These are phyloP conservation scores for Fusarium hostae DNA, from an alignment of 2,329 filamentous ascomycete species.

Conservation along the genomic window DNA sequence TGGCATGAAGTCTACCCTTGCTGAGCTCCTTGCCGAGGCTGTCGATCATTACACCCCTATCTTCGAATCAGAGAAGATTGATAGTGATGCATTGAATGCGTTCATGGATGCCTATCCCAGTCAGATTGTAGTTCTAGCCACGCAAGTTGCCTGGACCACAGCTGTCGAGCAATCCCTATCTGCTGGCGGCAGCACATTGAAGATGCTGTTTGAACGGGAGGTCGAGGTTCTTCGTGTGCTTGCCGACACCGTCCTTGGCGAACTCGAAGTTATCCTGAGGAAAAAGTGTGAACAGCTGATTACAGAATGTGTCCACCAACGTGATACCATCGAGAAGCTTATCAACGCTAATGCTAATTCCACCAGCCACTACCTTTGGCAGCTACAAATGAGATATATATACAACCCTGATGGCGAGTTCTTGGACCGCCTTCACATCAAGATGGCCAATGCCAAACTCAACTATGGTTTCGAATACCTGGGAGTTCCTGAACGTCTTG, in stretches of 20 bases:
- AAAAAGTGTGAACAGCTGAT: constrained; percentile 99
- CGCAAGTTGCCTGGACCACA: constrained; percentile 93
- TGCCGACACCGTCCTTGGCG: constrained; percentile 87
- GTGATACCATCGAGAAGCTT: constrained; percentile 90
- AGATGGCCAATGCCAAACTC: constrained; percentile 96
- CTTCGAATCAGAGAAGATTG: constrained; percentile 77
- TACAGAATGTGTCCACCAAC: constrained; percentile 98
- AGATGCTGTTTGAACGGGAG: constrained; percentile 80
- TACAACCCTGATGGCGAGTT: constrained; percentile 86
- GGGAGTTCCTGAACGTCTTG: constrained; percentile 93
- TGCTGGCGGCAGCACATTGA: constrained; percentile 75
- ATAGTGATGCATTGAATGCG: constrained; percentile 75
- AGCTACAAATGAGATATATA: constrained; percentile 96
- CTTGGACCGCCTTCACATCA: constrained; percentile 84
- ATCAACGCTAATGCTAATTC: constrained; percentile 78
- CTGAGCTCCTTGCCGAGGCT: constrained; percentile 88
- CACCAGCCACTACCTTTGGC: constrained; percentile 88
- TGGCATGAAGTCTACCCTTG: constrained; percentile 94
- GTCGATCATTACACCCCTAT: constrained; percentile 83
- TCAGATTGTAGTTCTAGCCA: constrained; percentile 94
- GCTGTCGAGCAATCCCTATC: constrained; percentile 82
- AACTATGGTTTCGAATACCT: constrained; percentile 99
- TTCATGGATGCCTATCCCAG: constrained; percentile 89
- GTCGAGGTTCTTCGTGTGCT: constrained; percentile 87
- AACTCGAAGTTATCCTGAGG: constrained; percentile 85